Conservation (phyloP, 2,329 filamentous ascomycete species). For the Akanthomyces uredinophilus region DNA sequence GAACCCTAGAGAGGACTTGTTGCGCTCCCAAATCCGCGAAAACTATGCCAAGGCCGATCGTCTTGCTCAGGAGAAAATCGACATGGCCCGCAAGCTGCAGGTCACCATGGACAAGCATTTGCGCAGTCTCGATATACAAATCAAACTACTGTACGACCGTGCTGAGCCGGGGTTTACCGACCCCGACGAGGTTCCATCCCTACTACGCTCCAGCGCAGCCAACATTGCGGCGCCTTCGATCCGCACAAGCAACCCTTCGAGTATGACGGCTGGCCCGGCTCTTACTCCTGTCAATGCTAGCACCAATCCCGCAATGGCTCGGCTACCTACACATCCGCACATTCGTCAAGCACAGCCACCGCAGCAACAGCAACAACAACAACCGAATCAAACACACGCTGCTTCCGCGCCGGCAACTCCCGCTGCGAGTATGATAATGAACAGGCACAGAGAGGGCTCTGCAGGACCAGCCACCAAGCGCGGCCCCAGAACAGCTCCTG, state of each 20-base stretch:
- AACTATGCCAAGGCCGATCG: constrained; percentile 64
- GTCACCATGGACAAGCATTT: constrained; percentile 57
- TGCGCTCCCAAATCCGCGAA: constrained; percentile 61
- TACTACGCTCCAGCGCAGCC: constrained; percentile 53
- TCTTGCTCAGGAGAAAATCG: constrained; percentile 70
- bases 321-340: constrained; percentile 40
- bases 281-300: constrained; percentile 25
- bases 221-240: constrained; percentile 41
- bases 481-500: constrained; percentile 43
- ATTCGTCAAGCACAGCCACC: constrained; percentile 47
- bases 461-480: constrained; percentile 55
- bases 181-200: constrained; percentile 58
- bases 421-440: constrained; percentile 55
- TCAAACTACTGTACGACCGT: constrained; percentile 57
- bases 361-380: constrained; percentile 31
- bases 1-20: constrained; percentile 69
- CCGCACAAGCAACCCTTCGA: constrained; percentile 39
- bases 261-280: constrained; percentile 23
- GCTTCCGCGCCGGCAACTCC: constrained; percentile 57
- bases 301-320: constrained; percentile 37
- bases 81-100: constrained; percentile 60
- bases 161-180: constrained; percentile 57
- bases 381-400: constrained; percentile 29
- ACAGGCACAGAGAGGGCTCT: constrained; percentile 54
- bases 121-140: constrained; percentile 56